Base-by-base conservation (phyloP, 768 basidiomycete species). In the Boletus subparvulus region DNA sequence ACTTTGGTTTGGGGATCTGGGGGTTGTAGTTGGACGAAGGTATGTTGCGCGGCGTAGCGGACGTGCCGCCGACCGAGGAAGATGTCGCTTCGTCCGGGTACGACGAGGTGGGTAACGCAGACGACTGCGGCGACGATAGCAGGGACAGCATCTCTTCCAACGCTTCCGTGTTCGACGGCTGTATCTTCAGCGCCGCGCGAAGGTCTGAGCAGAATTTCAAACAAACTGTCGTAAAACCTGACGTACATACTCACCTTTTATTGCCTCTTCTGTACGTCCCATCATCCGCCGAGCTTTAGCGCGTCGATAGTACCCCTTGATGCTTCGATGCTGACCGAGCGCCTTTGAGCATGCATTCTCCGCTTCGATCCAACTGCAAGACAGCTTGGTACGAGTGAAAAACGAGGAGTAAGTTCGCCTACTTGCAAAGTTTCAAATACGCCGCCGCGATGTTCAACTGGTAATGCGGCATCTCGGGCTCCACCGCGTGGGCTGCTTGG, bases 361-460 rank as follows among this genome's bases (percentile, higher is more conserved):
- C 2, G 88, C 88, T 65, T 82, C 82, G 45, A 85, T 82, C 83
- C 84, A 90, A 55, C 88, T 90, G 62, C 36, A 62, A 58, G 36
- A 58, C 42, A 48, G 56, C 49, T 67, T 40, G 65, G 50, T 61
- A 55, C 52, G 54, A 50, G 54, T 53, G 55, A 50, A 36, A 42
- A 50, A 47, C 46, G 56, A 41, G 44, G 41, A 52, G 28, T 30
- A 36, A 46, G 62, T 21, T 33, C 42, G 73, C 85, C 56, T 69
- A 90, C 88, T 86, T 82, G 70, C 76, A 75, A 46, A 90, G 70
- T 65, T 90, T 90, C 36, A 90, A 69, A 67, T 89, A 78, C 0
- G 88, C 88, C 2, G 87, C 87, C 4, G 88, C 88, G 26, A 90
- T 77, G 63, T 90, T 90, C 36, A 90, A 80, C 64, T 88, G 84